Evolutionary conservation across 768 basidiomycete genomes (phyloP), one percentile per base, ranked within the genome.

Genomic region (Trametes cingulata): DNA sequence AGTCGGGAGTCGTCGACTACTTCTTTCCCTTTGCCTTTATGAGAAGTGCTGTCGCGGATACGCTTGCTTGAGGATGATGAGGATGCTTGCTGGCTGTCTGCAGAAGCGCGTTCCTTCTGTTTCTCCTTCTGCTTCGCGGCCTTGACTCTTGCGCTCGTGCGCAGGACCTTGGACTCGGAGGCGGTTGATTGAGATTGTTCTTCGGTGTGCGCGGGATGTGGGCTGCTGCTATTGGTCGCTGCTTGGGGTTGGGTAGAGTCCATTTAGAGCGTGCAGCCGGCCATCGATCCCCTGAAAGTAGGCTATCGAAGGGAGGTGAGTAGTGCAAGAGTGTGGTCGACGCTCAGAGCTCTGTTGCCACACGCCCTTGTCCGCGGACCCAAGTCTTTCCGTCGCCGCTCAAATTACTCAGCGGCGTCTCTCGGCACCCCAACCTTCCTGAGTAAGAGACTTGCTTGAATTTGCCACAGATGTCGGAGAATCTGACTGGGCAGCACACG

Each of bases 231-330:
- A 66, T 78, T 81, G 75, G 82, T 83, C 83, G 85, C 85, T 84
- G 86, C 84, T 80, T 82, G 82, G 70, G 81, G 79, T 80, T 89
- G 83, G 89, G 83, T 83, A 85, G 88, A 85, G 87, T 92, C 90
- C 90, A 92, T 92, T 91, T 91, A 91, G 88, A 84, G 80, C 79
- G 83, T 85, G 82, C 86, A 76, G 85, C 84, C 86, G 86, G 90
- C 90, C 90, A 92, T 92, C 86, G 89, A 89, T 71, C 68, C 71
- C 68, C 60, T 64, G 51, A 46, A 25, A 57, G 60, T 67, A 67
- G 66, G 66, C 63, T 67, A 61, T 67, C 66, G 66, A 65, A 58
- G 63, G 64, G 52, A 55, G 62, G 37, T 33, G 29, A 5, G 29
- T 36, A 42, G 50, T 43, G 22, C 61, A 58, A 51, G 61, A 63